Percentiles rank a stretch among this genome's conserved stretches.
These are phyloP conservation scores for Aureobasidium sp. DNA, from an alignment of 2,329 filamentous ascomycete species.

Conservation along the genomic window DNA sequence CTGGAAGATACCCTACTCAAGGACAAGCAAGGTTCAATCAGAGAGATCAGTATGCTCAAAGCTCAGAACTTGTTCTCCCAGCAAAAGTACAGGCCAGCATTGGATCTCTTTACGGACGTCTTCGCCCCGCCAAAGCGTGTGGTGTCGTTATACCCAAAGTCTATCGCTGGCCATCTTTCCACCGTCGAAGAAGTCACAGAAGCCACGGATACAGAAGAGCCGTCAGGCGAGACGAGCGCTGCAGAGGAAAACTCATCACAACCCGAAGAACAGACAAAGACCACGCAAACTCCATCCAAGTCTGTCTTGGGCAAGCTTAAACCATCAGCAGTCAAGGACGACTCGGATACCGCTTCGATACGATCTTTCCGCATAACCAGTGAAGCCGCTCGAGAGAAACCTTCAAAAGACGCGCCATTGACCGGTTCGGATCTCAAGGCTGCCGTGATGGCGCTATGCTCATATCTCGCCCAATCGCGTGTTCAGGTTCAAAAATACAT, in stretches of 20 bases:
- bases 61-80: slow-evolving; percentile 76
- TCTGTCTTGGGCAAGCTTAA: slow-evolving; percentile 44
- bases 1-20: slow-evolving; percentile 84
- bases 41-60: slow-evolving; percentile 86
- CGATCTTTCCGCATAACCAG: slow-evolving; percentile 50
- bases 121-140: slow-evolving; percentile 85
- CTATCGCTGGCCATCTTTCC: slow-evolving; percentile 77
- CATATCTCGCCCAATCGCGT: slow-evolving; percentile 82
- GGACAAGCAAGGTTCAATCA: slow-evolving; percentile 71
- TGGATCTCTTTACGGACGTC: slow-evolving; percentile 88
- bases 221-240: slow-evolving; percentile 36
- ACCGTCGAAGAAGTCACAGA: slow-evolving; percentile 48
- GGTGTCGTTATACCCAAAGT: slow-evolving; percentile 71
- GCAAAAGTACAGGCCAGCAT: slow-evolving; percentile 73
- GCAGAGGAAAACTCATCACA: slow-evolving; percentile 27
- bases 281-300: slow-evolving; percentile 29
- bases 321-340: slow-evolving; percentile 36
- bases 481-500: slow-evolving; percentile 55
- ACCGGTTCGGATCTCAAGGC: slow-evolving; percentile 78
- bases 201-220: slow-evolving; percentile 34
- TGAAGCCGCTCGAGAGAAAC: slow-evolving; percentile 47
- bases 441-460: slow-evolving; percentile 75
- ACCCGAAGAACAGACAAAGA: slow-evolving; percentile 21
- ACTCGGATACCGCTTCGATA: slow-evolving; percentile 51
- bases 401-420: slow-evolving; percentile 48